These are phyloP conservation scores for Vanderwaltozyma polyspora DNA, from an alignment of 805 yeast genomes.

Conservation along the genomic window DNA sequence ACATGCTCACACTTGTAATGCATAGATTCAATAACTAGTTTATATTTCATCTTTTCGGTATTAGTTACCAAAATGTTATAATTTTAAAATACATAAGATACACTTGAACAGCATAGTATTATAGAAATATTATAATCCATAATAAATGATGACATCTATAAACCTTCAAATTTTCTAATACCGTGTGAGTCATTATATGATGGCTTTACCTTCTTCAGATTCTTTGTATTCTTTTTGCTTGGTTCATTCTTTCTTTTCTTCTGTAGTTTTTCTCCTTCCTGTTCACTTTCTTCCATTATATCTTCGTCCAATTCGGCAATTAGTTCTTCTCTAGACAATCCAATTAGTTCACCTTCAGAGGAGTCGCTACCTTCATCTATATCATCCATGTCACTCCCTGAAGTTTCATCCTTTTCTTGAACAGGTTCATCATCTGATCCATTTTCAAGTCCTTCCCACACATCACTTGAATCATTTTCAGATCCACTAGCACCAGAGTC, in stretches of 20 bases:
- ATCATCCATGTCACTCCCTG: slow-evolving; percentile 15
- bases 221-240: slow-evolving; percentile 16
- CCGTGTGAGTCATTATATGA: slow-evolving; percentile 50
- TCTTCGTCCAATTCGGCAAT: slow-evolving; percentile 25
- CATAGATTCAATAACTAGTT: background rate
- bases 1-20: background rate
- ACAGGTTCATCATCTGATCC: slow-evolving; percentile 11
- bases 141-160: too few species aligned
- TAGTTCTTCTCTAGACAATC: slow-evolving; percentile 22
- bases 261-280: slow-evolving; percentile 7
- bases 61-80: too few species aligned
- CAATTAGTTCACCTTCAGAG: slow-evolving; percentile 13
- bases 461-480: slow-evolving; percentile 3
- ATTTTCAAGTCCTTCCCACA: slow-evolving; percentile 7
- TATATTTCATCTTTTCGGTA: background rate
- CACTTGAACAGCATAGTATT: too few species aligned
- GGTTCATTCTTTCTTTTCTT: slow-evolving; percentile 8
- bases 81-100: too few species aligned
- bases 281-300: slow-evolving; percentile 8
- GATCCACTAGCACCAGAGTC: slow-evolving; percentile 4
- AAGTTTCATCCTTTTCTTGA: slow-evolving; percentile 16
- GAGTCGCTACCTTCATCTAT: too few species aligned
- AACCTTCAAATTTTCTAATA: slow-evolving; percentile 51
- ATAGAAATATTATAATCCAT: too few species aligned
- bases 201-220: slow-evolving; percentile 21